Conservation (phyloP, 345 rosid species). For the Citrus unshiu region DNA sequence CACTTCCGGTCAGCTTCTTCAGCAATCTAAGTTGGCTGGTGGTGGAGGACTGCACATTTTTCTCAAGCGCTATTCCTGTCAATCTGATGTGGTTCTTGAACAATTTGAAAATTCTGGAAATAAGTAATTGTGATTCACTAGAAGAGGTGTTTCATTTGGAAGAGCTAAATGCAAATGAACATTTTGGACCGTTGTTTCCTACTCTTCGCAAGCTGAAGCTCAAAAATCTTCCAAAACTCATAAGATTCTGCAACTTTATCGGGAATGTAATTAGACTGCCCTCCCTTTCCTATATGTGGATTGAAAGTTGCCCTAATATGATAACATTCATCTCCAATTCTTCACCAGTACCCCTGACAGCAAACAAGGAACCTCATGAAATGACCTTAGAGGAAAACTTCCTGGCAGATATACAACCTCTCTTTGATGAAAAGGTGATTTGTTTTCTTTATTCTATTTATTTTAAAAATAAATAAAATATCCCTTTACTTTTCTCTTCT, state of each 20-base stretch:
- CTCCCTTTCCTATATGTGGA: not conserved
- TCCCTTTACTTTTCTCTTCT: too few species aligned
- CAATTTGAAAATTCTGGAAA: not conserved
- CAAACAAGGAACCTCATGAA: not conserved
- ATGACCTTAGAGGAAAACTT: not conserved
- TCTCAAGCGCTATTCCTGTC: not conserved
- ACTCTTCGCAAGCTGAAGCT: not conserved
- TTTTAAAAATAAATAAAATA: too few species aligned
- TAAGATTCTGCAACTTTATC: not conserved
- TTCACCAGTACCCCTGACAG: too few species aligned
- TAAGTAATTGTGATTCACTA: constrained; percentile 8
- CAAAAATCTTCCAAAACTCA: not conserved
- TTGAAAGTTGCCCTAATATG: not conserved
- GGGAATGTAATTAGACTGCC: constrained; percentile 1
- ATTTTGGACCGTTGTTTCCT: not conserved
- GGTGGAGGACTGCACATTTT: not conserved
- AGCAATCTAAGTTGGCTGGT: not conserved
- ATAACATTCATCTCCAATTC: constrained; percentile 5
- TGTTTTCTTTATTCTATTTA: too few species aligned
- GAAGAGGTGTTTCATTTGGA: constrained; percentile 15
- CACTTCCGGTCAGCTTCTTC: not conserved
- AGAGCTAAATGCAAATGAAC: not conserved
- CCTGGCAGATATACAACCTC: not conserved
- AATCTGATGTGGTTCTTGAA: not conserved
- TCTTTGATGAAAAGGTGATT: not conserved